These are phyloP conservation scores for Coemansia sp. DNA, from an alignment of 192 early-diverging fungal species.

Conservation along the genomic window DNA sequence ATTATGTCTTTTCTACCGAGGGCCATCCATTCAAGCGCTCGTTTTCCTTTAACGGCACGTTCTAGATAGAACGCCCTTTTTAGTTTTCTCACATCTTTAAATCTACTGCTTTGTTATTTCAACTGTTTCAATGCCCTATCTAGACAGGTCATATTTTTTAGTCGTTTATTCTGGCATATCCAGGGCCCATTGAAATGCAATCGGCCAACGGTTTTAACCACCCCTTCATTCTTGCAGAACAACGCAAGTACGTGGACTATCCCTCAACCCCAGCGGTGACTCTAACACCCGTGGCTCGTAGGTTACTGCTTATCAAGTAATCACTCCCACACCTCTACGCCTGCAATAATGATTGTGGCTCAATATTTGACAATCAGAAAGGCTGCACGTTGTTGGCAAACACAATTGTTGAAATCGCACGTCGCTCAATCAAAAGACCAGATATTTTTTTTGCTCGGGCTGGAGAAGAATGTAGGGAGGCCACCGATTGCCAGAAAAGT, in stretches of 20 bases:
- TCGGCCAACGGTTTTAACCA: background rate
- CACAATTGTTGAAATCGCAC: background rate
- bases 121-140: too few relatives aligned
- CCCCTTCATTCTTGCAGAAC: background rate
- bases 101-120: background rate
- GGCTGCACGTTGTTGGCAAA: background rate
- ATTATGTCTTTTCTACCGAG: slow-evolving; percentile 95
- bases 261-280: background rate
- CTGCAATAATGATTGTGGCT: background rate
- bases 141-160: background rate
- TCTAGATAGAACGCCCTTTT: slow-evolving; percentile 5
- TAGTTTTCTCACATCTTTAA: background rate
- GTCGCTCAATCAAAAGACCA: background rate
- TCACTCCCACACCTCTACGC: background rate
- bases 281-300: background rate
- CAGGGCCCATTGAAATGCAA: background rate
- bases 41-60: slow-evolving; percentile 44
- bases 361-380: background rate
- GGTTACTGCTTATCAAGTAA: background rate
- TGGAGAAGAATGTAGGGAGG: slow-evolving; percentile 2
- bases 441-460: background rate
- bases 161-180: background rate
- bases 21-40: slow-evolving; percentile 77
- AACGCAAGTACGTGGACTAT: background rate
- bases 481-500: background rate